A percentile compares a stretch with the other conserved stretches of the same genome.
Evolutionary conservation across 2,329 filamentous ascomycete species (phyloP).

Genomic region (Calycina herbarum): DNA sequence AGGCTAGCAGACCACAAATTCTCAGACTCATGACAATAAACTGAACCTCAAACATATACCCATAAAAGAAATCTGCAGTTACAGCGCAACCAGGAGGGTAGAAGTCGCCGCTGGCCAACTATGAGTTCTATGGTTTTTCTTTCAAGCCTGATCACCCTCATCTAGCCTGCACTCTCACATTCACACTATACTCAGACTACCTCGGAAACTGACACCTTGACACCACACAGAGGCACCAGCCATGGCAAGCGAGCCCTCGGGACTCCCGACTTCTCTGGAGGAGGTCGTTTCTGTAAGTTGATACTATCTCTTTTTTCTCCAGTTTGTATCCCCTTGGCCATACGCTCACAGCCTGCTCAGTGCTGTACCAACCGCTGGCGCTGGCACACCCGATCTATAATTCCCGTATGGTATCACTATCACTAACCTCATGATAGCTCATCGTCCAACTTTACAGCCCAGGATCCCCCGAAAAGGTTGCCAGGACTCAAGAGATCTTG

Average conservation of each 20-base stretch:
- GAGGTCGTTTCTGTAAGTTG: conserved; percentile 35
- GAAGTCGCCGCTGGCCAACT: not conserved
- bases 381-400: not conserved
- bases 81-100: not conserved
- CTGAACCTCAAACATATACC: not conserved
- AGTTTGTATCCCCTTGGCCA: not conserved
- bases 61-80: not conserved
- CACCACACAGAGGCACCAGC: not conserved
- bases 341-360: not conserved
- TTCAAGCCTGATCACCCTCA: not conserved
- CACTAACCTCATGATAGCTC: conserved; percentile 37
- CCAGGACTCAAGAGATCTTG: conserved; percentile 69
- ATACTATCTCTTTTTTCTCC: not conserved
- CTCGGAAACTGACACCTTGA: not conserved
- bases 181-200: not conserved
- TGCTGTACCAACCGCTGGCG: not conserved
- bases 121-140: not conserved
- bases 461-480: conserved; percentile 42
- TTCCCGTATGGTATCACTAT: not conserved
- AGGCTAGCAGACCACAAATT: not conserved
- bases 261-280: conserved; percentile 33
- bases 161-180: conserved; percentile 1
- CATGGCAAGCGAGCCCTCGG: conserved; percentile 25
- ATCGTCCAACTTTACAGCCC: conserved; percentile 53
- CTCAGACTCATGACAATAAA: not conserved